Conservation (phyloP, 306 rosid species). For the Begonia peltatifolia region DNA sequence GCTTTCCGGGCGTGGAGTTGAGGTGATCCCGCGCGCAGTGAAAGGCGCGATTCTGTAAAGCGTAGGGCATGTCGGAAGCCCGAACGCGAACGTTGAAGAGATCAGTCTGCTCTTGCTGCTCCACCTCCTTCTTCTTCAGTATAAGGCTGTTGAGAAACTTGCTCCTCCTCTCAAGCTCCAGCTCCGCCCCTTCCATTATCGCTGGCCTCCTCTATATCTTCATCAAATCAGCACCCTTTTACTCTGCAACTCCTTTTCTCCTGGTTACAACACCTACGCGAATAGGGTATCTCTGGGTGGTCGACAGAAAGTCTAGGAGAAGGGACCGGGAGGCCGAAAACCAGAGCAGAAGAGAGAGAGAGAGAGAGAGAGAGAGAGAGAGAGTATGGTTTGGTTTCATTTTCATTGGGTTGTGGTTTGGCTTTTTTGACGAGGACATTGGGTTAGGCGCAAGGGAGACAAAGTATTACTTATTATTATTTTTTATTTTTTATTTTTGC, state of each 20-base stretch:
- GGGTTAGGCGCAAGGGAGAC: constrained; percentile 1
- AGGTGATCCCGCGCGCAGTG: constrained; percentile 56
- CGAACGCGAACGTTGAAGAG: constrained; percentile 39
- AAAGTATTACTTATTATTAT: background rate
- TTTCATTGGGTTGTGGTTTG: background rate
- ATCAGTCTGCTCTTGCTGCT: constrained; percentile 47
- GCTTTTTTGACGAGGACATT: constrained; percentile 16
- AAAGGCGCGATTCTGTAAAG: constrained; percentile 68
- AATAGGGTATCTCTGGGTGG: background rate
- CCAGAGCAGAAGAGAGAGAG: background rate
- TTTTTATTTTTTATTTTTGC: too few species aligned
- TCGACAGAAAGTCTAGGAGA: too few species aligned
- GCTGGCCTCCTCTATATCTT: constrained; percentile 15
- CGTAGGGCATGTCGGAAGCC: constrained; percentile 69
- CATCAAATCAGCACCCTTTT: background rate
- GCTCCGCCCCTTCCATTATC: constrained; percentile 60
- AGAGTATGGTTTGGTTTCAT: background rate
- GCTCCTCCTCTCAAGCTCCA: constrained; percentile 84
- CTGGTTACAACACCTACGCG: too few species aligned
- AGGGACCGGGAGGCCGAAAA: too few species aligned
- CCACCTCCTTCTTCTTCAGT: constrained; percentile 65
- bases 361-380: constrained; percentile 1
- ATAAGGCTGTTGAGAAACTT: constrained; percentile 59
- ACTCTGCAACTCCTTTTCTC: background rate
- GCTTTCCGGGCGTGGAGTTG: constrained; percentile 77